Evolutionary conservation across 768 basidiomycete genomes (phyloP).

Genomic region (Mycena venus): DNA sequence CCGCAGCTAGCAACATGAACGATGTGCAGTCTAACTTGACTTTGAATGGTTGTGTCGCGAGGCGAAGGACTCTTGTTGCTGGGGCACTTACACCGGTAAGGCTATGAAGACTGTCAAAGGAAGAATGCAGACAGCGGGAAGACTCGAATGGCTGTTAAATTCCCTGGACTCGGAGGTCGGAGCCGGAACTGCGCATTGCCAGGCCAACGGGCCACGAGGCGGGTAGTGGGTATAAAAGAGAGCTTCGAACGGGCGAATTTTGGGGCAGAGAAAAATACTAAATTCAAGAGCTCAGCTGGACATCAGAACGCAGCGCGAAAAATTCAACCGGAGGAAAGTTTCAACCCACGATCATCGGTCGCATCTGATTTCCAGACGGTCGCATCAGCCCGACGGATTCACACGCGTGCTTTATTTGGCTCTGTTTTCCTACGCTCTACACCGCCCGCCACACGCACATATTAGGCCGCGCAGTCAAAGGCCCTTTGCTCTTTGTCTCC

Average conservation of each 20-base stretch:
- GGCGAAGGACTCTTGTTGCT: no score
- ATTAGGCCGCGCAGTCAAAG: neutral
- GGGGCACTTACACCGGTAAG: no score
- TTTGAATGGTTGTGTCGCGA: no score
- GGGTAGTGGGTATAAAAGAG: no score
- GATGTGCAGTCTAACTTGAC: no score
- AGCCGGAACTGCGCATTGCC: no score
- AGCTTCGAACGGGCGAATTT: neutral
- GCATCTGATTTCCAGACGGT: neutral
- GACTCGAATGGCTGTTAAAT: neutral
- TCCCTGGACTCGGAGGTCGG: no score
- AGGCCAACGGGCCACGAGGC: no score
- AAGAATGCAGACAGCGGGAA: no score
- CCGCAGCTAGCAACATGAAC: no score
- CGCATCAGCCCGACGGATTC: neutral
- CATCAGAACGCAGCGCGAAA: neutral
- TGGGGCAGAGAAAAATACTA: neutral
- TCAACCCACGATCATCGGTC: neutral
- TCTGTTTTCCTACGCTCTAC: neutral
- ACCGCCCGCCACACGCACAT: neutral
- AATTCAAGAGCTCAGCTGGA: neutral
- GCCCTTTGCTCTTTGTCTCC: neutral
- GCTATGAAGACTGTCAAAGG: no score
- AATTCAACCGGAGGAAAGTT: neutral
- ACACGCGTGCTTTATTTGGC: neutral